Evolutionary conservation across 2,329 filamentous ascomycete species (phyloP).

Genomic region (Colletotrichum euphorbiae): DNA sequence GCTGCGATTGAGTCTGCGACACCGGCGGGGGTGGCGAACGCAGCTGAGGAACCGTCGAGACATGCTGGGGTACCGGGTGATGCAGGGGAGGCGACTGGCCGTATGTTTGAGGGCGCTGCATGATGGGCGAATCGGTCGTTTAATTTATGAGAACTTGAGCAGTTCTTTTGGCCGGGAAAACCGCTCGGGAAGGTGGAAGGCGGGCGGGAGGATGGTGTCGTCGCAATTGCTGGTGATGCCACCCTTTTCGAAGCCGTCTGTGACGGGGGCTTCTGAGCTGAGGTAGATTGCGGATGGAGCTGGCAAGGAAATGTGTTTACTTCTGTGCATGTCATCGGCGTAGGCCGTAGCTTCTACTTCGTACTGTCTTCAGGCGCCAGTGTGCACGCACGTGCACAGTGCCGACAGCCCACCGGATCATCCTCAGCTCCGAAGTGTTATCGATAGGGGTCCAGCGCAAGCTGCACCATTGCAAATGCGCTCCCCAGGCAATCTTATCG

Average conservation of each 20-base stretch:
- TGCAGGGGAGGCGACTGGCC: conserved; percentile 93
- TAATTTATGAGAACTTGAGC: background rate
- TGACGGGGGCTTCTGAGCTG: conserved; percentile 29
- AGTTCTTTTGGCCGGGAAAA: background rate
- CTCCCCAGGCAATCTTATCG: conserved; percentile 22
- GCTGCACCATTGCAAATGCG: conserved; percentile 12
- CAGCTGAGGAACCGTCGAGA: conserved; percentile 96
- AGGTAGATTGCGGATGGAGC: conserved; percentile 30
- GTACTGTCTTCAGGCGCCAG: background rate
- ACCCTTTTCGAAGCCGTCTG: conserved; percentile 35
- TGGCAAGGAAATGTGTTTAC: conserved; percentile 47
- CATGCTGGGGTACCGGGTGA: conserved; percentile 97
- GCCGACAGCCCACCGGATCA: background rate
- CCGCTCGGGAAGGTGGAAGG: background rate
- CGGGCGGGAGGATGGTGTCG: background rate
- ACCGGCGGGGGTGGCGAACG: conserved; percentile 90
- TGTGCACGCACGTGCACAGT: background rate
- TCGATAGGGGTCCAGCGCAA: conserved; percentile 18
- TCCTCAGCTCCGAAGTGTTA: conserved; percentile 15
- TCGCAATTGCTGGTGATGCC: conserved; percentile 26
- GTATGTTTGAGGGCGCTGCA: conserved; percentile 88
- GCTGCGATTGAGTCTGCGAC: conserved; percentile 74
- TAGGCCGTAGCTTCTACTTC: background rate
- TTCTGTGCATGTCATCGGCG: conserved; percentile 37
- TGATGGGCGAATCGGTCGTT: conserved; percentile 55